Evolutionary conservation across 1,284 basidiomycete genomes (phyloP), one percentile per base, ranked within the genome.

Genomic region (Trametes pubescens): DNA sequence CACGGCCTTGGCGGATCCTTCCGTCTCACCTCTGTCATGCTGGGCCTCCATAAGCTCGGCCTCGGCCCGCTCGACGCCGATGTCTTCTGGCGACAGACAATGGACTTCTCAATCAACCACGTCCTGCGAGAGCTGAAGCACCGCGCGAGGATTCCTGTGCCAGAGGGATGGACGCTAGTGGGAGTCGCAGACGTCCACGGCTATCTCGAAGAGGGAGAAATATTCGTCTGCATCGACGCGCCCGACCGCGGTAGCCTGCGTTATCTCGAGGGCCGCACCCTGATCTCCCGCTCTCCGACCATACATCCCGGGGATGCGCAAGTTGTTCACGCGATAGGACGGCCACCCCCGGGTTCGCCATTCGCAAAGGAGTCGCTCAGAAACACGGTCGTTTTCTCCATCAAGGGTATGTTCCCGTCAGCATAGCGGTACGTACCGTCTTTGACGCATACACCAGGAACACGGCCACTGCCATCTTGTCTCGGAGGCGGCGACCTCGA

Each of bases 241-340:
- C 66, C 74, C 0, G 76, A 82, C 48, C 78, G 78, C 18, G 58
- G 65, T n/a, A 61, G 57, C 10, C 69, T 73, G 0, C 74, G 78
- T 1, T 90, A 85, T 71, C 75, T 91, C 1, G 75, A 86, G 66
- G 89, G 90, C 0, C 78, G 75, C 5, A 77, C 87, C 2, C 70
- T 88, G 43, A 82, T 91, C 46, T 86, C 87, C 16, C 81, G 89
- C 14, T 89, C 86, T 1, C 89, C 89, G 0, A 84, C 83, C 2
- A 86, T 89, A 35, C 88, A 89, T 71, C 89, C 87, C 3, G 89
- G 89, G 0, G 90, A 91, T 72, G 84, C 90, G 2, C 86, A 86
- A 69, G 72, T 89, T 21, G 88, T 81, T 5, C 66, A 71, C 9
- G 89, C 87, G 0, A 87, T 91, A 32, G 89, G 89, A 7, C 65